Evolutionary conservation across 257 asterid species (phyloP).

Genomic region (Ajuga chamaepitys): DNA sequence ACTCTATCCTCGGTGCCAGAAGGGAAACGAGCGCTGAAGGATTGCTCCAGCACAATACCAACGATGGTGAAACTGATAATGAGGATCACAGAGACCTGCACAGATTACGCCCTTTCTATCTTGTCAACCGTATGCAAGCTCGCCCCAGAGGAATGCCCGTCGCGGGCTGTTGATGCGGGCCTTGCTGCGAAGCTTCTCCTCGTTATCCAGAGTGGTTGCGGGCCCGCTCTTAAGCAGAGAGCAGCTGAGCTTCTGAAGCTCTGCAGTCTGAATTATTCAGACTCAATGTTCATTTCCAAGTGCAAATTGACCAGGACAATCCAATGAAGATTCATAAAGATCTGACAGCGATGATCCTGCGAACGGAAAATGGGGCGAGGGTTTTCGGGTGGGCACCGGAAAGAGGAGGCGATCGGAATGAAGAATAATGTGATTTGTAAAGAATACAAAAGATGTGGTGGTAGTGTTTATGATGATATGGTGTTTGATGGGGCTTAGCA

Average conservation of each 20-base stretch:
- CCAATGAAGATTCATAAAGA: constrained; percentile 29
- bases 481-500: constrained; percentile 25
- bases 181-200: constrained; percentile 63
- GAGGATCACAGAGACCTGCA: constrained; percentile 57
- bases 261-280: constrained; percentile 54
- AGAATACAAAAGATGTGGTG: constrained; percentile 21
- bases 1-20: constrained; percentile 42
- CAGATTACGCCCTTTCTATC: constrained; percentile 46
- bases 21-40: constrained; percentile 53
- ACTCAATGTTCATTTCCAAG: constrained; percentile 59
- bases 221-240: constrained; percentile 44
- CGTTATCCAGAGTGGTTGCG: constrained; percentile 65
- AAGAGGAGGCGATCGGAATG: constrained; percentile 1
- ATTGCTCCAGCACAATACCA: constrained; percentile 44
- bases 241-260: constrained; percentile 70
- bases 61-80: constrained; percentile 46
- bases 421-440: constrained; percentile 22
- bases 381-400: constrained; percentile 9
- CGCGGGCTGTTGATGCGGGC: constrained; percentile 58
- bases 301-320: constrained; percentile 64
- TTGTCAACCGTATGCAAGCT: constrained; percentile 47
- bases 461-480: constrained; percentile 6
- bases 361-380: no score
- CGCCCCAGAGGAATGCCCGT: constrained; percentile 51
- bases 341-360: no score